Evolutionary conservation across 768 basidiomycete species (phyloP).

Genomic region (Lentinula sp.): DNA sequence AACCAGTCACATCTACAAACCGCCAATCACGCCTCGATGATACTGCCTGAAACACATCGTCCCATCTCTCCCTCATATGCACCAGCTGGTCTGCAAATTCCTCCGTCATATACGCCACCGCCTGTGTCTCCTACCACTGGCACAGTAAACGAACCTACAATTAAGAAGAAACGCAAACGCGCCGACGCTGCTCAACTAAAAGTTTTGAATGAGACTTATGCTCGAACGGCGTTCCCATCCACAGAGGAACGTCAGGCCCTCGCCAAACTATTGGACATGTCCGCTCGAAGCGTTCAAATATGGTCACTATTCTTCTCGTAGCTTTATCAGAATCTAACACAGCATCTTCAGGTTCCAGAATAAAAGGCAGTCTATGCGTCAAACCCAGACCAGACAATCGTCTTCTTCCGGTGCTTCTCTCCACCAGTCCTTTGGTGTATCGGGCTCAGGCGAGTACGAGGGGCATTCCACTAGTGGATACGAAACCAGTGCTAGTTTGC

Average conservation of each 20-base stretch:
- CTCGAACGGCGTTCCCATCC: constrained; percentile 79
- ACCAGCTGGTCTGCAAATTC: constrained; percentile 26
- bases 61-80: constrained; percentile 36
- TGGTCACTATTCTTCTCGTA: constrained; percentile 44
- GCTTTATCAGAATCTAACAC: constrained; percentile 11
- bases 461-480: constrained; percentile 24
- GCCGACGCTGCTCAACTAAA: constrained; percentile 77
- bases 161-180: constrained; percentile 86
- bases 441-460: constrained; percentile 30
- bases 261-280: constrained; percentile 77
- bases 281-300: constrained; percentile 80
- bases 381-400: constrained; percentile 71
- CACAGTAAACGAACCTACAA: constrained; percentile 54
- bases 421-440: constrained; percentile 45
- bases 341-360: constrained; percentile 70
- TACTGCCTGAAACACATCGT: constrained; percentile 27
- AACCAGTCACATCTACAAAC: background rate
- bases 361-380: constrained; percentile 77
- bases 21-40: background rate
- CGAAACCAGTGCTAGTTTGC: constrained; percentile 21
- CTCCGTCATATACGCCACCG: constrained; percentile 48
- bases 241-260: constrained; percentile 79
- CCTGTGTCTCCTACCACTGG: constrained; percentile 34
- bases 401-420: constrained; percentile 34
- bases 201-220: constrained; percentile 75